Conservation (phyloP, 805 yeast genomes). For the Dipodascopsis uninucleata region DNA sequence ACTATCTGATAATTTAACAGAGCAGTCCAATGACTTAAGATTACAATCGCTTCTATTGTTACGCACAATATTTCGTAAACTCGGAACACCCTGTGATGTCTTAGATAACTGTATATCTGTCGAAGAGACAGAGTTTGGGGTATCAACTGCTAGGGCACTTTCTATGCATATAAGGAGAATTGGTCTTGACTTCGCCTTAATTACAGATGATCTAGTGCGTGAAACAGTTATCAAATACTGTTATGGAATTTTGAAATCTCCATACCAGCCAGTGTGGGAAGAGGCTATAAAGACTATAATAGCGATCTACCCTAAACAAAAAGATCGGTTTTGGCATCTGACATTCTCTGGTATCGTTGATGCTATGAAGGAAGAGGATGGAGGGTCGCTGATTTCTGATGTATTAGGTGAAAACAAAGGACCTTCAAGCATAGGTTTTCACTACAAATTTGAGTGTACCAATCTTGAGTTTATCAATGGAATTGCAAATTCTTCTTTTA, state of each 20-base stretch:
- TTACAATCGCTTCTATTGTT: no score
- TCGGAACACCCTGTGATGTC: no score
- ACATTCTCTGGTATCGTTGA: conserved; percentile 9
- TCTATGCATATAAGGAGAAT: conserved; percentile 57
- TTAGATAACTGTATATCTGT: conserved; percentile 54
- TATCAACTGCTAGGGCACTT: conserved; percentile 70
- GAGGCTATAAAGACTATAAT: conserved; percentile 64
- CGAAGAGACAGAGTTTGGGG: conserved; percentile 69
- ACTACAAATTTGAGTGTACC: no score
- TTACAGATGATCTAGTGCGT: conserved; percentile 7
- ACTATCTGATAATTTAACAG: no score
- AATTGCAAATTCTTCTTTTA: no score
- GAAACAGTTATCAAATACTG: conserved; percentile 6
- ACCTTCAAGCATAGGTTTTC: no score
- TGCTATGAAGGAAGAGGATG: no score
- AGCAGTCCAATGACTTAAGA: no score
- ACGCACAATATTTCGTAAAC: no score
- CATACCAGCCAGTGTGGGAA: conserved; percentile 83
- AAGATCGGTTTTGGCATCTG: conserved; percentile 15
- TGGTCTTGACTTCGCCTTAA: conserved; percentile 23
- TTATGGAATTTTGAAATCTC: conserved; percentile 50
- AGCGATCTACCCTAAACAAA: conserved; percentile 38
- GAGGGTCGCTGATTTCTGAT: no score
- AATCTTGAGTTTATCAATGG: no score
- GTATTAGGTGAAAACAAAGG: no score